Percentiles rank a stretch among this genome's conserved stretches.
Evolutionary conservation across 1,284 basidiomycete species (phyloP).

Genomic region (Boletus hoseneyae): DNA sequence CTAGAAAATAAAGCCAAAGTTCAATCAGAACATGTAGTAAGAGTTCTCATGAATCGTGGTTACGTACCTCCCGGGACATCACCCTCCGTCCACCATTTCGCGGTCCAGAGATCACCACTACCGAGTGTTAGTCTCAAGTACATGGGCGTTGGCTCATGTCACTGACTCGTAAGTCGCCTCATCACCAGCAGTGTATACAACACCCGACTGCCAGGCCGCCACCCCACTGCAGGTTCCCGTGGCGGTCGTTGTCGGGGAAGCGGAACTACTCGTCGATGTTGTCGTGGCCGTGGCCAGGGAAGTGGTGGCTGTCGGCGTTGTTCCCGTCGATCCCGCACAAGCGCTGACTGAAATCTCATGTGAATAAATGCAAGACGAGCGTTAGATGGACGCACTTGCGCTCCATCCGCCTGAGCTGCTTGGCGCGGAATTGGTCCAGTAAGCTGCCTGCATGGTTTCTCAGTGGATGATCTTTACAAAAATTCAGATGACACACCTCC

Average conservation of each 20-base stretch:
- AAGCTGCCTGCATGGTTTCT: conserved; percentile 48
- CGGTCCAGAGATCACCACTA: conserved; percentile 59
- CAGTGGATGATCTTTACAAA: background rate
- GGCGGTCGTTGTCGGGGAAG: conserved; percentile 26
- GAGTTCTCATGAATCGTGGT: background rate
- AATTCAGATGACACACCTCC: conserved; percentile 41
- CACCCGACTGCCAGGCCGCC: conserved; percentile 44
- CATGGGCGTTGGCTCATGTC: background rate
- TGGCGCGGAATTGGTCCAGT: conserved; percentile 52
- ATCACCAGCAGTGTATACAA: conserved; percentile 49
- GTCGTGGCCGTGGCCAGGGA: background rate
- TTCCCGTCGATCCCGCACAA: conserved; percentile 27
- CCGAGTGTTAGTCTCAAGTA: conserved; percentile 4
- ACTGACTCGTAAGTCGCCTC: conserved; percentile 50
- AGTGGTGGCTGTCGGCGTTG: conserved; percentile 17
- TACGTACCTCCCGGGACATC: conserved; percentile 50
- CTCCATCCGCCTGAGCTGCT: conserved; percentile 58
- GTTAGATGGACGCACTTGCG: conserved; percentile 45
- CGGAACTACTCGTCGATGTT: conserved; percentile 20
- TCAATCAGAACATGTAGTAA: background rate
- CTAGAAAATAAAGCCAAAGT: conserved; percentile 17
- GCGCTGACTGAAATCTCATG: conserved; percentile 45
- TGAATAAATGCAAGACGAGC: background rate
- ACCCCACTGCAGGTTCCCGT: conserved; percentile 48
- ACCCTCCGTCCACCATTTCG: conserved; percentile 54